Evolutionary conservation across 179 eudicot genomes (phyloP).

Genomic region (Silene noctiflora): DNA sequence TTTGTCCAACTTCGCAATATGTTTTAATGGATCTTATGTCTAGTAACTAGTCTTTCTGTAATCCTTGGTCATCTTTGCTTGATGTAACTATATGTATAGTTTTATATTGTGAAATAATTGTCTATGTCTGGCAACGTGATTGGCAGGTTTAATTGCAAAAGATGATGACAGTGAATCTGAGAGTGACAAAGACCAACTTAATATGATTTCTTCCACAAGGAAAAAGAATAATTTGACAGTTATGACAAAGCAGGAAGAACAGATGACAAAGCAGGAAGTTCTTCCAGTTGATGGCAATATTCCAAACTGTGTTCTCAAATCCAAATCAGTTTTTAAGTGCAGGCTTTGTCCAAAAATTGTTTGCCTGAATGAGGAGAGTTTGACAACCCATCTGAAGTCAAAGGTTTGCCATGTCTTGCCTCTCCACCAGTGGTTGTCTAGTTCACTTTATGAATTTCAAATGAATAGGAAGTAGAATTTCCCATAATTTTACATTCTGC

Average conservation of each 20-base stretch:
- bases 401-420: constrained; percentile 44
- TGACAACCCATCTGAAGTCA: constrained; percentile 73
- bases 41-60: neutral
- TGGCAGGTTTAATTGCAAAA: constrained; percentile 45
- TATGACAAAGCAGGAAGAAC: constrained; percentile 21
- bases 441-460: neutral
- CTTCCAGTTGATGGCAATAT: constrained; percentile 30
- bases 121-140: neutral
- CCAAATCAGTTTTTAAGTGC: constrained; percentile 87
- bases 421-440: neutral
- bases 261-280: constrained; percentile 22
- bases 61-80: neutral
- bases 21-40: neutral
- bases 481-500: neutral
- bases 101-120: neutral
- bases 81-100: neutral
- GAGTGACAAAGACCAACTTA: constrained; percentile 25
- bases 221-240: constrained; percentile 26
- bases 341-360: constrained; percentile 91
- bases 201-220: constrained; percentile 12
- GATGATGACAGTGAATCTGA: constrained; percentile 43
- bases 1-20: neutral
- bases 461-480: neutral
- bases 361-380: constrained; percentile 74
- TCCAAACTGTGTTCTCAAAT: constrained; percentile 50